Evolutionary conservation across 2,329 filamentous ascomycete genomes (phyloP).

Genomic region (Madurella fahalii): DNA sequence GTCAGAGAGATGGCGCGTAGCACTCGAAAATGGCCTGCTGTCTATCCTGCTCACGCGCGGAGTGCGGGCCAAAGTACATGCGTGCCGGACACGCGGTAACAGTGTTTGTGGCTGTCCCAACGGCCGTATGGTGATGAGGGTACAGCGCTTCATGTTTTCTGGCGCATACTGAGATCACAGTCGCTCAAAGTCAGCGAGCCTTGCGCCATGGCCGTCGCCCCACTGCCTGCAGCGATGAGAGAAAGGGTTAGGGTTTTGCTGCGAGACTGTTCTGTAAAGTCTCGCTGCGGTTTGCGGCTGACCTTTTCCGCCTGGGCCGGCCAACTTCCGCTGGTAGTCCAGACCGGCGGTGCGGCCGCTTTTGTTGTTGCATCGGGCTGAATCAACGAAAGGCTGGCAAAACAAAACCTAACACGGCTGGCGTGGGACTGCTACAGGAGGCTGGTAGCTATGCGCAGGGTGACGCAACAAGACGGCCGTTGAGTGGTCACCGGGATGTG

Average conservation of each 20-base stretch:
- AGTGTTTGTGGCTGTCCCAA: conserved; percentile 12
- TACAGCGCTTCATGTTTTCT: conserved; percentile 15
- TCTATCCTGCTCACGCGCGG: conserved; percentile 15
- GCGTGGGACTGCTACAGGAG: too few species aligned
- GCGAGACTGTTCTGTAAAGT: too few species aligned
- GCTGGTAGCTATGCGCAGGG: too few species aligned
- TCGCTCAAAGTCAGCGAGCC: neutral
- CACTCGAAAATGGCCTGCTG: conserved; percentile 18
- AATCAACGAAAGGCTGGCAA: neutral
- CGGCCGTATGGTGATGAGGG: conserved; percentile 1
- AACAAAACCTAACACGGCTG: too few species aligned
- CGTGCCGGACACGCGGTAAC: conserved; percentile 7
- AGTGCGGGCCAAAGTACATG: conserved; percentile 1
- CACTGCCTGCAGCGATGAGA: neutral
- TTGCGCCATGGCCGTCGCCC: neutral
- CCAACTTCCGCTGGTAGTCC: too few species aligned
- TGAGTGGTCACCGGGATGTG: too few species aligned
- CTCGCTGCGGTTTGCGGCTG: conserved; percentile 3
- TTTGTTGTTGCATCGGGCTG: neutral
- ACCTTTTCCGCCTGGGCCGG: conserved; percentile 12
- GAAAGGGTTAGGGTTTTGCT: neutral
- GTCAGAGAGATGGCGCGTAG: conserved; percentile 7
- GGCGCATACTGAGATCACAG: conserved; percentile 9
- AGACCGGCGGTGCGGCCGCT: neutral
- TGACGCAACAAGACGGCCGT: too few species aligned